Conservation (phyloP, 768 basidiomycete species). For the Leucocoprinus birnbaumii region DNA sequence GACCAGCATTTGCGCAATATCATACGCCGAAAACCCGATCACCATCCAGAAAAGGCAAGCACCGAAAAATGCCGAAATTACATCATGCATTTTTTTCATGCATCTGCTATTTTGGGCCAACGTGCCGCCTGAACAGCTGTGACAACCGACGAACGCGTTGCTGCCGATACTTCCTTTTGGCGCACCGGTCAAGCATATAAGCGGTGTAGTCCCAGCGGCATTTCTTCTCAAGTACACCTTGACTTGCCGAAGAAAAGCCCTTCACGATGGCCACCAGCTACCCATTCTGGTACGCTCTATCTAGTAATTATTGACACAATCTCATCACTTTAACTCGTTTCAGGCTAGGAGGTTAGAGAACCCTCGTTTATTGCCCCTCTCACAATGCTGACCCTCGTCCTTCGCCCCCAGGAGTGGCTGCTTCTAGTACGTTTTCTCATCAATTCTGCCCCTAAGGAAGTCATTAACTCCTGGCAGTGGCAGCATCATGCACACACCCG, state of each 20-base stretch:
- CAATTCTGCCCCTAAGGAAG: background rate
- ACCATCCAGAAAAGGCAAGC: background rate
- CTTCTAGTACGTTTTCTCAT: conserved; percentile 46
- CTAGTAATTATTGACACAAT: conserved; percentile 2
- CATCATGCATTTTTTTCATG: background rate
- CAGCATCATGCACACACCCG: conserved; percentile 79
- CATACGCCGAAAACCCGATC: background rate
- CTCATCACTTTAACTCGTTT: background rate
- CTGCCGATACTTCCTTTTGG: background rate
- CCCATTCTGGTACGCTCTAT: conserved; percentile 46
- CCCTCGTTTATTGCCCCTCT: conserved; percentile 1
- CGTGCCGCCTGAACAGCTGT: background rate
- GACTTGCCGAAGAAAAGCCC: conserved; percentile 10
- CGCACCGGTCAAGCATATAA: conserved; percentile 1
- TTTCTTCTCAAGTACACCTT: background rate
- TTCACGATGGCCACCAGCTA: conserved; percentile 34
- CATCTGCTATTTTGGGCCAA: background rate
- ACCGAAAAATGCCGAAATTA: conserved; percentile 11
- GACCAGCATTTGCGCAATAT: background rate
- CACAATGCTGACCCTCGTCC: conserved; percentile 9
- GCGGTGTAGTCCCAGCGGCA: background rate
- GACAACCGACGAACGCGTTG: background rate
- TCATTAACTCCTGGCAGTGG: conserved; percentile 47
- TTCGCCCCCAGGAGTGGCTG: conserved; percentile 47
- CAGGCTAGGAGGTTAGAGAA: conserved; percentile 62